Evolutionary conservation across 257 asterid species (phyloP), one percentile per base, ranked within the genome.

Genomic region (Przewalskia tangutica): DNA sequence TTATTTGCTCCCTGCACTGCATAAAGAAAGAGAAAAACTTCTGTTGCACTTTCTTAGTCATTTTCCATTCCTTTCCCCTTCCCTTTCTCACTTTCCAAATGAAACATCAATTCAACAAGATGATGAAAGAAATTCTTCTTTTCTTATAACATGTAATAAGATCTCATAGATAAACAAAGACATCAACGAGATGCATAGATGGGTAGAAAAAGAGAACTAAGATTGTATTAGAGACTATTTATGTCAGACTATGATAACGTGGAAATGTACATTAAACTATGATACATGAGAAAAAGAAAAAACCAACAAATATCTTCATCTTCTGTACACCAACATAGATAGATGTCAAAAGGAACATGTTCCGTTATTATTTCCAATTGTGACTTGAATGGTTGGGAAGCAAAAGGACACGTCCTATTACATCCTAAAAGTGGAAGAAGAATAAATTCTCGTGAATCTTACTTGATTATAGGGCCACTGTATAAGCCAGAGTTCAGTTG

Each of bases 401-500:
- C 67, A 20, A 5, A 17, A 11, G 1, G 48, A 12, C 38, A 2
- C n/a, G n/a, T n/a, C n/a, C n/a, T n/a, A n/a, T n/a, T n/a, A n/a
- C 77, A 59, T 23, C 14, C 23, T 75, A 75, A 48, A 13, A 50
- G 7, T 38, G 27, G 34, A n/a, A 16, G 64, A 48, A 27, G 17
- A 34, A 17, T 4, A 70, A 59, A 1, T 36, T n/a, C 51, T 36
- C 40, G 12, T 17, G 20, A 84, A 7, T 20, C 80, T 16, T 89
- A 90, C 93, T 59, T 89, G 91, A 88, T 86, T 87, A 73, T 83
- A 60, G 8, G 97, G 97, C 92, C 91, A 90, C 16, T 93, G 97
- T 55, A 93, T 80, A 58, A 91, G 97, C 94, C 97, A 93, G 11
- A 93, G 90, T 88, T 93, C 97, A 0, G 91, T 89, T 1, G 97